These are phyloP conservation scores for Amaranthus hypochondriacus DNA, from an alignment of 148 eudicot species.

Conservation along the genomic window DNA sequence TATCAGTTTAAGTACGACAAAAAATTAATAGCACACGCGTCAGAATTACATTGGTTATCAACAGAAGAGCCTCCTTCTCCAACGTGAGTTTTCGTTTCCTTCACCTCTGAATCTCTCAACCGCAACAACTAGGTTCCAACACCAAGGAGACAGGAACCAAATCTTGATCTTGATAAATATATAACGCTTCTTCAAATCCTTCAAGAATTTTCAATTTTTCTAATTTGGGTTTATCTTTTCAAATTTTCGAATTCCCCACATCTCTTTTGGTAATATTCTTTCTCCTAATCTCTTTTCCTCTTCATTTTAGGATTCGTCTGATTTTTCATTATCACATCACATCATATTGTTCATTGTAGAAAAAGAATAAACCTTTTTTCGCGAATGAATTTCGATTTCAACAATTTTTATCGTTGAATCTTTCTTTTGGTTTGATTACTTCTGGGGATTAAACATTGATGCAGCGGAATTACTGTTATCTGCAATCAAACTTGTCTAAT, in stretches of 20 bases:
- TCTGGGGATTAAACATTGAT: too few relatives aligned
- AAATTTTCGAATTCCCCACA: not conserved
- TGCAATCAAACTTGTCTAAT: not conserved
- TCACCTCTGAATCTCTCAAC: constrained; percentile 7
- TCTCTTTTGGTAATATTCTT: not conserved
- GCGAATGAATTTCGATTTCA: not conserved
- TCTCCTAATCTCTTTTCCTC: not conserved
- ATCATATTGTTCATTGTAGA: not conserved
- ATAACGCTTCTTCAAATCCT: not conserved
- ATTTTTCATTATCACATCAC: not conserved
- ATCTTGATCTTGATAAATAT: too few relatives aligned
- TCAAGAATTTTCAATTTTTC: not conserved
- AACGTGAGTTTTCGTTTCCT: not conserved
- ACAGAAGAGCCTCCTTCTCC: too few relatives aligned
- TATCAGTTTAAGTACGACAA: too few relatives aligned
- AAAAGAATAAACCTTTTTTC: too few relatives aligned
- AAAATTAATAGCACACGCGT: too few relatives aligned
- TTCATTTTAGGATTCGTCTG: not conserved
- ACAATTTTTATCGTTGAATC: not conserved
- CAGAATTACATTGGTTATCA: too few relatives aligned
- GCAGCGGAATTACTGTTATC: too few relatives aligned
- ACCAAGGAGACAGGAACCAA: not conserved
- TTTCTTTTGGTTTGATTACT: not conserved
- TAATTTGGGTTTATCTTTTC: not conserved
- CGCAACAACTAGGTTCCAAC: not conserved